phyloP scores from a whole-genome alignment of 306 rosid genomes.

The Dryas drummondii region DNA sequence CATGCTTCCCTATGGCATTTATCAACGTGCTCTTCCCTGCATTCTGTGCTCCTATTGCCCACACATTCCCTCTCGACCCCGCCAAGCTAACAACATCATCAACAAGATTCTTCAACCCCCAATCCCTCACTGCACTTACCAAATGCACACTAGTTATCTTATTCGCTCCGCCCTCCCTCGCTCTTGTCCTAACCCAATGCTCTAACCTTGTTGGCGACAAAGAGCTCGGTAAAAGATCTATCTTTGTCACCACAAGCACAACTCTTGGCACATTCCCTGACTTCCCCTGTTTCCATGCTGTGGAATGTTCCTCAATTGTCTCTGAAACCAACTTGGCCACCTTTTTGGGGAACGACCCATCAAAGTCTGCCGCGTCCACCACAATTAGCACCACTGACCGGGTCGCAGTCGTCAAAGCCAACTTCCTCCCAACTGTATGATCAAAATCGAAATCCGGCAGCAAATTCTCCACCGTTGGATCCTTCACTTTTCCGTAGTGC shows the following conservation, averaged over 20 bases:
- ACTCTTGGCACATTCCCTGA: constrained; percentile 88
- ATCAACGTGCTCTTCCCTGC: constrained; percentile 94
- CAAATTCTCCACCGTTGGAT: constrained; percentile 77
- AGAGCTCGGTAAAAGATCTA: constrained; percentile 70
- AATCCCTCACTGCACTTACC: constrained; percentile 77
- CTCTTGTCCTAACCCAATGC: constrained; percentile 89
- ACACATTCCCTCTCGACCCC: constrained; percentile 84
- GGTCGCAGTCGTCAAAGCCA: constrained; percentile 54
- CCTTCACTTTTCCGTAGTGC: constrained; percentile 90
- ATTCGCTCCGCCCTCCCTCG: constrained; percentile 79
- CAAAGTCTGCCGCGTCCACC: constrained; percentile 82
- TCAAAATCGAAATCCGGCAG: constrained; percentile 86
- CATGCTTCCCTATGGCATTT: constrained; percentile 64
- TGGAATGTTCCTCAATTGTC: constrained; percentile 63
- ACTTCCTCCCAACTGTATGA: constrained; percentile 79
- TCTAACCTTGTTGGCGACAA: constrained; percentile 75
- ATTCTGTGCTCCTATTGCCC: constrained; percentile 95
- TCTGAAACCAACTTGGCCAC: constrained; percentile 70
- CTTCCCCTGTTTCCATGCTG: constrained; percentile 79
- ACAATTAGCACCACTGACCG: constrained; percentile 82
- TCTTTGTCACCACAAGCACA: constrained; percentile 79
- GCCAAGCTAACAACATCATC: constrained; percentile 63
- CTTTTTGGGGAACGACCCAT: constrained; percentile 82
- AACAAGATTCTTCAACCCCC: constrained; percentile 84
- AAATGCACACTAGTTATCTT: constrained; percentile 86